Conservation (phyloP, 2,329 filamentous ascomycete genomes). For the Penicillium sp. region DNA sequence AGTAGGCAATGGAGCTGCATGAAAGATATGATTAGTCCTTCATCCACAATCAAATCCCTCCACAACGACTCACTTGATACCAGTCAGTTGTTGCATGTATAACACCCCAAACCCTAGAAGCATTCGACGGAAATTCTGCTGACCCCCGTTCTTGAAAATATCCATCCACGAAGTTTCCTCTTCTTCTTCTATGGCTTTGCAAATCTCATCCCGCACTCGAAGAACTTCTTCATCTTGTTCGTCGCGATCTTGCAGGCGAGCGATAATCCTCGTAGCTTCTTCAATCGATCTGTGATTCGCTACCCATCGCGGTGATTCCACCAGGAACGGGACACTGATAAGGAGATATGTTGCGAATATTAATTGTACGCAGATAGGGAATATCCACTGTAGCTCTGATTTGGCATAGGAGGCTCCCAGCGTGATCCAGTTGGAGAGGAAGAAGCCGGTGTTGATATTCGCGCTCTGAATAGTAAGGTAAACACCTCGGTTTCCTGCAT, state of each 20-base stretch:
- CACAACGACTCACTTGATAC: neutral
- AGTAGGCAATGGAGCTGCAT: neutral
- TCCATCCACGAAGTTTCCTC: neutral
- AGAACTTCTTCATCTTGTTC: neutral
- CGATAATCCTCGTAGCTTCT: neutral
- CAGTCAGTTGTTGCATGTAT: neutral
- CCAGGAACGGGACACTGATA: neutral
- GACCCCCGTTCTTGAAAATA: neutral
- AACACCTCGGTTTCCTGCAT: neutral
- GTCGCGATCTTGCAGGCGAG: neutral
- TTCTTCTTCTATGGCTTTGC: neutral
- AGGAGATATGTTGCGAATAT: neutral
- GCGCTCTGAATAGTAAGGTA: neutral
- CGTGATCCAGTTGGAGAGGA: neutral
- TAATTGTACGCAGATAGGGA: neutral
- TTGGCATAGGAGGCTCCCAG: neutral
- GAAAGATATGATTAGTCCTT: neutral
- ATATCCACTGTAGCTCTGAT: neutral
- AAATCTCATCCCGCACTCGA: neutral
- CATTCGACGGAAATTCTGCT: neutral
- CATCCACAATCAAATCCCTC: neutral
- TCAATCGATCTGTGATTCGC: neutral
- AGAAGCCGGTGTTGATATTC: neutral
- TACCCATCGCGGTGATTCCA: neutral
- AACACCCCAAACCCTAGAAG: neutral